These are phyloP conservation scores for Colletotrichum plurivorum DNA, from an alignment of 2,329 filamentous ascomycete genomes.

Conservation along the genomic window DNA sequence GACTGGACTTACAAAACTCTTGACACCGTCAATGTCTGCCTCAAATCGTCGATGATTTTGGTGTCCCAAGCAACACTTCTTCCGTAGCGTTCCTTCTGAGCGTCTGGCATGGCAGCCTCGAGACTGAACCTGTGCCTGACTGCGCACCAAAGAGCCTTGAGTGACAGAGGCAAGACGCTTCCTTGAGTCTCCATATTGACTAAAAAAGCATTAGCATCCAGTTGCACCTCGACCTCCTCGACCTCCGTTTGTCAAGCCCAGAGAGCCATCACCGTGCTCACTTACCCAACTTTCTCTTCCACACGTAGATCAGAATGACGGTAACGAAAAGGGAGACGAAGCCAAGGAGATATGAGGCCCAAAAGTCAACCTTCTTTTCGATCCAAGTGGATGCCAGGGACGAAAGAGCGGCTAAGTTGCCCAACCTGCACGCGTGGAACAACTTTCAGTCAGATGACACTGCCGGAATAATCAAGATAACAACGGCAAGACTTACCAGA, in stretches of 20 bases:
- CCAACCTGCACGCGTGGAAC: constrained; percentile 56
- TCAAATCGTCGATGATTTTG: constrained; percentile 79
- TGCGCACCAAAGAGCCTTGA: background rate
- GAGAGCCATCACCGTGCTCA: background rate
- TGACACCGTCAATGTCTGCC: constrained; percentile 68
- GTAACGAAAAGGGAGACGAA: constrained; percentile 66
- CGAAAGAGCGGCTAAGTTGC: constrained; percentile 74
- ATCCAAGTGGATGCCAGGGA: constrained; percentile 72
- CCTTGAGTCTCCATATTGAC: background rate
- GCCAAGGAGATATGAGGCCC: constrained; percentile 70
- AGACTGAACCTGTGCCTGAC: constrained; percentile 50
- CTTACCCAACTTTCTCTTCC: constrained; percentile 36
- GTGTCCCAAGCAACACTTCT: constrained; percentile 72
- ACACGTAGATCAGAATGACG: constrained; percentile 45
- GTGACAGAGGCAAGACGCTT: background rate
- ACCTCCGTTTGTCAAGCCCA: too few species aligned
- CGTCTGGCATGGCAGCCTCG: constrained; percentile 50
- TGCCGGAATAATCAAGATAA: background rate
- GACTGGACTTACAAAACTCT: constrained; percentile 73
- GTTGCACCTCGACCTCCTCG: too few species aligned
- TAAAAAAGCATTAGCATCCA: background rate
- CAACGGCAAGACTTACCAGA: constrained; percentile 50
- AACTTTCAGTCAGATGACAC: background rate
- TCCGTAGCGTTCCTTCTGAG: constrained; percentile 62
- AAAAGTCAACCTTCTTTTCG: constrained; percentile 71